These are phyloP conservation scores for Ophiostoma ips DNA, from an alignment of 2,329 filamentous ascomycete genomes.

Conservation along the genomic window DNA sequence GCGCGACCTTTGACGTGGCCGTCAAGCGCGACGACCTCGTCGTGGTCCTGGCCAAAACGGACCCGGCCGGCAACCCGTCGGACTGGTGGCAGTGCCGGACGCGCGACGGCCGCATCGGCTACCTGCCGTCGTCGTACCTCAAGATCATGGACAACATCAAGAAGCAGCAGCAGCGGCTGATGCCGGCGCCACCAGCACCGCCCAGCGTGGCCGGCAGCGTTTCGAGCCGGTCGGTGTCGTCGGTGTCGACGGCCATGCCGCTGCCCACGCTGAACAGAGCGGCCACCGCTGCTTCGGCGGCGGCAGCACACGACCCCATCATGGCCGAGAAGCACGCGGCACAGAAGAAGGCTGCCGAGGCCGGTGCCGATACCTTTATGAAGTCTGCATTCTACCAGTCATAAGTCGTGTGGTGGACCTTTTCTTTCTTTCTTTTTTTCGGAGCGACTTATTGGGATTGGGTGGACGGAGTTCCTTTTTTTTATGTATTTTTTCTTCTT, in stretches of 20 bases:
- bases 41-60: constrained; percentile 81
- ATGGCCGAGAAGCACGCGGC: constrained; percentile 13
- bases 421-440: neutral
- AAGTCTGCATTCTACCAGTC: constrained; percentile 46
- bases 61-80: constrained; percentile 79
- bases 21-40: constrained; percentile 94
- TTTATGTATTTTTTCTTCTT: too few species aligned
- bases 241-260: neutral
- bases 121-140: constrained; percentile 81
- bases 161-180: constrained; percentile 3
- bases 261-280: constrained; percentile 16
- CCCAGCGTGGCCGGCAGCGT: constrained; percentile 30
- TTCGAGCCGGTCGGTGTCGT: constrained; percentile 22
- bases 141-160: constrained; percentile 19
- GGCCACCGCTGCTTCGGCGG: neutral
- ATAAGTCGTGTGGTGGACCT: neutral
- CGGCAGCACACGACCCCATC: constrained; percentile 5
- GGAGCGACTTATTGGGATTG: neutral
- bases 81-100: constrained; percentile 97
- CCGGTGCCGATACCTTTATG: constrained; percentile 41
- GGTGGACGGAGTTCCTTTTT: too few species aligned
- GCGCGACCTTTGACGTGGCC: constrained; percentile 68
- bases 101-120: constrained; percentile 78
- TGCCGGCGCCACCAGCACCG: constrained; percentile 14
- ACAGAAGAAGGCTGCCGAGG: constrained; percentile 18